Percentiles rank a stretch among this genome's conserved stretches.
phyloP scores from a whole-genome alignment of 2,329 filamentous ascomycete species.

The Epichloe gansuensis region DNA sequence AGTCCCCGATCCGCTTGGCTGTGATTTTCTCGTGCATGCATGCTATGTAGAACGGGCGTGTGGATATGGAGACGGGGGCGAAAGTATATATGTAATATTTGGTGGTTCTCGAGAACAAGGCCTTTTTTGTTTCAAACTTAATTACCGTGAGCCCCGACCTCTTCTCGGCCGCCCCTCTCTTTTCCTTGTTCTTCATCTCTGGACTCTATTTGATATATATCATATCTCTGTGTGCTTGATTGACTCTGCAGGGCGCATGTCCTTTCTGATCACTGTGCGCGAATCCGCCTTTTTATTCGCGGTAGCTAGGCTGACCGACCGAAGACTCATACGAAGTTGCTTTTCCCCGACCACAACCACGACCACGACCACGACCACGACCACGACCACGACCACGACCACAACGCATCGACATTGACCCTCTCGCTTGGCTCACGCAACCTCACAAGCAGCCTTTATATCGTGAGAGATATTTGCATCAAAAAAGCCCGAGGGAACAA shows the following conservation, averaged over 20 bases:
- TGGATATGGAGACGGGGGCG: too few species aligned
- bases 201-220: too few species aligned
- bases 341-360: not conserved
- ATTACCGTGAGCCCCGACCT: not conserved
- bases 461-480: too few species aligned
- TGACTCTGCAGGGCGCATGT: not conserved
- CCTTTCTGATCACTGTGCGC: not conserved
- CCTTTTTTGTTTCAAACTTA: not conserved
- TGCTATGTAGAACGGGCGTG: not conserved
- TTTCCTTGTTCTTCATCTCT: not conserved
- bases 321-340: not conserved
- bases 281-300: not conserved
- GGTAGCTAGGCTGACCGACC: constrained; percentile 3
- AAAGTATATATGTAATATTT: too few species aligned
- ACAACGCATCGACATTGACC: too few species aligned
- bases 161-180: not conserved
- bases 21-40: too few species aligned
- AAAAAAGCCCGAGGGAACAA: not conserved
- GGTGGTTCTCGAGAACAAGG: not conserved
- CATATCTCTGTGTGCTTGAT: too few species aligned
- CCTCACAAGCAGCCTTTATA: too few species aligned
- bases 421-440: too few species aligned
- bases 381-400: not conserved
- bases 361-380: not conserved
- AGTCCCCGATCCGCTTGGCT: too few species aligned